phyloP scores from a whole-genome alignment of 2,329 filamentous ascomycete species.

The Capronia americana region DNA sequence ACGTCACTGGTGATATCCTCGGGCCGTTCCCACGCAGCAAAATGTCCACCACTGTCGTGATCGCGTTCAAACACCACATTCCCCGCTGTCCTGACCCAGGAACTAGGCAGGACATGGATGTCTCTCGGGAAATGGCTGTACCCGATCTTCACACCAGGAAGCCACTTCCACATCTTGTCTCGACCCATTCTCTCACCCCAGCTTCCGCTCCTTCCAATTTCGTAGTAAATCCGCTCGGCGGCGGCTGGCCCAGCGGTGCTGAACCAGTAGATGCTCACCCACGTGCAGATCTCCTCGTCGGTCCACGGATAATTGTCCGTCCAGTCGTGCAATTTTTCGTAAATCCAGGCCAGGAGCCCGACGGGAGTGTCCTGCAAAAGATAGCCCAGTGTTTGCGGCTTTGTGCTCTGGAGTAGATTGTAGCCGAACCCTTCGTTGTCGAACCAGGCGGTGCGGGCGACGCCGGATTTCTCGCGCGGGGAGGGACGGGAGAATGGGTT shows the following conservation, averaged over 20 bases:
- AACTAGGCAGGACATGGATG: slow-evolving; percentile 55
- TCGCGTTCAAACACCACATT: slow-evolving; percentile 55
- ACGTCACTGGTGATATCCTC: slow-evolving; percentile 55
- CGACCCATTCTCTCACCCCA: slow-evolving; percentile 28
- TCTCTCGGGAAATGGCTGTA: slow-evolving; percentile 61
- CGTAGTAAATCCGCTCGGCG: slow-evolving; percentile 70
- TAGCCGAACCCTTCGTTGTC: slow-evolving; percentile 60
- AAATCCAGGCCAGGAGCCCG: slow-evolving; percentile 76
- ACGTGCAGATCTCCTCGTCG: slow-evolving; percentile 76
- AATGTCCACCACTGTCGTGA: slow-evolving; percentile 58
- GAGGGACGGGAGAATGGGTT: slow-evolving; percentile 55
- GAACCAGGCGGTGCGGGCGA: slow-evolving; percentile 65
- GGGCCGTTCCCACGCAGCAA: slow-evolving; percentile 60
- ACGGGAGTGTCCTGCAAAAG: slow-evolving; percentile 72
- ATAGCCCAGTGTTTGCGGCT: slow-evolving; percentile 75
- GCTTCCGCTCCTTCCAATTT: slow-evolving; percentile 55
- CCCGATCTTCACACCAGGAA: slow-evolving; percentile 59
- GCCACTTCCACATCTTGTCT: slow-evolving; percentile 40
- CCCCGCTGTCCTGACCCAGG: slow-evolving; percentile 59
- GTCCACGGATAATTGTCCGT: slow-evolving; percentile 74
- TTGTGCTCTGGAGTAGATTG: slow-evolving; percentile 66
- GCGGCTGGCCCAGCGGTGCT: slow-evolving; percentile 72
- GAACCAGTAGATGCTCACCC: slow-evolving; percentile 75
- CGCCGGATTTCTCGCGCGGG: slow-evolving; percentile 58
- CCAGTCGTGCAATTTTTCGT: slow-evolving; percentile 82